Evolutionary conservation across 2,329 filamentous ascomycete genomes (phyloP).

Genomic region (Rugonectria rugulosa): DNA sequence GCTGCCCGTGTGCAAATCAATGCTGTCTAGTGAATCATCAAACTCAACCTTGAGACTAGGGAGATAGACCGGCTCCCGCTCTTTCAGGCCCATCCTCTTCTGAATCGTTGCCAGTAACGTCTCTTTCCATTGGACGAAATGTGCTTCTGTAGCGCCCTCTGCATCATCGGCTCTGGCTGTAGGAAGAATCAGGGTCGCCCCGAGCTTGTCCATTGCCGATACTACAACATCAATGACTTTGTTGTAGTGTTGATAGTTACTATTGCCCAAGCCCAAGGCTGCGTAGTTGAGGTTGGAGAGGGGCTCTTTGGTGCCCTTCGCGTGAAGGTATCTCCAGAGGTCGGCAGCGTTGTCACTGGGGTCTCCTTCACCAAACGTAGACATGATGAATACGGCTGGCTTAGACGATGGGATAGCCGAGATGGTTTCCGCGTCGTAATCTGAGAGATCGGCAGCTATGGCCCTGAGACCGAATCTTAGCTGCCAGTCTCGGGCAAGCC

Average conservation of each 20-base stretch:
- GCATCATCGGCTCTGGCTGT: conserved; percentile 44
- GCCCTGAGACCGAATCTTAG: conserved; percentile 88
- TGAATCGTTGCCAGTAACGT: conserved; percentile 31
- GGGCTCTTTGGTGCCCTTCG: conserved; percentile 14
- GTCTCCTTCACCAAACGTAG: conserved; percentile 51
- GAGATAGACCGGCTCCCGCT: conserved; percentile 30
- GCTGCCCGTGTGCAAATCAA: conserved; percentile 32
- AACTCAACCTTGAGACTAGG: conserved; percentile 25
- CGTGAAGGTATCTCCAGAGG: conserved; percentile 41
- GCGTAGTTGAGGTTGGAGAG: conserved; percentile 40
- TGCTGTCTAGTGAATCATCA: conserved; percentile 31
- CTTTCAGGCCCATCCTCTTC: conserved; percentile 23
- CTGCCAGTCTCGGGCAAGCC: conserved; percentile 87
- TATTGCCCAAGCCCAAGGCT: conserved; percentile 49
- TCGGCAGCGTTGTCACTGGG: conserved; percentile 46
- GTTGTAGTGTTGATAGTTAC: conserved; percentile 49
- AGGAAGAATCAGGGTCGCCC: conserved; percentile 38
- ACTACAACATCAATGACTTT: conserved; percentile 42
- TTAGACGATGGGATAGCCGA: conserved; percentile 33
- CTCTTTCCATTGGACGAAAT: conserved; percentile 48
- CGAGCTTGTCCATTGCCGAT: conserved; percentile 30
- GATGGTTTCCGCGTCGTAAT: conserved; percentile 54
- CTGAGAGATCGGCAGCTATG: conserved; percentile 70
- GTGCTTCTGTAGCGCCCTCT: conserved; percentile 43
- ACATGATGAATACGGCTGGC: conserved; percentile 45